A percentile compares a stretch with the other conserved stretches of the same genome.
These are phyloP conservation scores for Pueraria montana DNA, from an alignment of 306 rosid genomes.

Conservation along the genomic window DNA sequence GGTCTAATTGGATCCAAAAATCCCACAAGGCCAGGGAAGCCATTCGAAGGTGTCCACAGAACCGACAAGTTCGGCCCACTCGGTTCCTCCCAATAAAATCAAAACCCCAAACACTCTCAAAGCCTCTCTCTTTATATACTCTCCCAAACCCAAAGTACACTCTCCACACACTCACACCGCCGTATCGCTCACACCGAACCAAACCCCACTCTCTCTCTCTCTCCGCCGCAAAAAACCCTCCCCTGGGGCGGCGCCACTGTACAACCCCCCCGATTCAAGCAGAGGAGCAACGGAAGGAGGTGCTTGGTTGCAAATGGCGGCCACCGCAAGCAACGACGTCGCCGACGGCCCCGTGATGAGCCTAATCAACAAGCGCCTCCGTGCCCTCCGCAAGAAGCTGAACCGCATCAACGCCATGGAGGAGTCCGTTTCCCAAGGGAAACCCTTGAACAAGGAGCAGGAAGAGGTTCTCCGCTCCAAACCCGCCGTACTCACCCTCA, in stretches of 20 bases:
- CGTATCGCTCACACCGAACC: neutral
- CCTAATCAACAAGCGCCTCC: constrained; percentile 93
- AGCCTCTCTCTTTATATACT: neutral
- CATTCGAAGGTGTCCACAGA: neutral
- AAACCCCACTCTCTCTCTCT: neutral
- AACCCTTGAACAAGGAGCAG: constrained; percentile 81
- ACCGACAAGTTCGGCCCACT: constrained; percentile 6
- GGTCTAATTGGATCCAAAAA: neutral
- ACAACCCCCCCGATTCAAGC: neutral
- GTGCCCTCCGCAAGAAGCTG: constrained; percentile 78
- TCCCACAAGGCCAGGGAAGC: neutral
- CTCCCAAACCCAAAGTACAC: neutral
- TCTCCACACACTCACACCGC: neutral
- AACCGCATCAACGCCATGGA: constrained; percentile 85
- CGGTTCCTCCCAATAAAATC: neutral
- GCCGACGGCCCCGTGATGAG: constrained; percentile 90
- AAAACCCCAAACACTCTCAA: neutral
- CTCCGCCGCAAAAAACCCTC: neutral
- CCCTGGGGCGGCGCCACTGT: constrained; percentile 32
- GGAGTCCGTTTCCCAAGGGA: constrained; percentile 79
- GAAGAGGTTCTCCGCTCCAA: constrained; percentile 88
- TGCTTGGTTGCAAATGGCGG: constrained; percentile 62
- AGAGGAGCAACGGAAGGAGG: neutral
- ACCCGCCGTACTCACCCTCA: constrained; percentile 59
- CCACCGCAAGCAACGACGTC: constrained; percentile 64